Base-by-base conservation (phyloP, 371 early-diverging fungal species). In the Mortierella sp. region DNA sequence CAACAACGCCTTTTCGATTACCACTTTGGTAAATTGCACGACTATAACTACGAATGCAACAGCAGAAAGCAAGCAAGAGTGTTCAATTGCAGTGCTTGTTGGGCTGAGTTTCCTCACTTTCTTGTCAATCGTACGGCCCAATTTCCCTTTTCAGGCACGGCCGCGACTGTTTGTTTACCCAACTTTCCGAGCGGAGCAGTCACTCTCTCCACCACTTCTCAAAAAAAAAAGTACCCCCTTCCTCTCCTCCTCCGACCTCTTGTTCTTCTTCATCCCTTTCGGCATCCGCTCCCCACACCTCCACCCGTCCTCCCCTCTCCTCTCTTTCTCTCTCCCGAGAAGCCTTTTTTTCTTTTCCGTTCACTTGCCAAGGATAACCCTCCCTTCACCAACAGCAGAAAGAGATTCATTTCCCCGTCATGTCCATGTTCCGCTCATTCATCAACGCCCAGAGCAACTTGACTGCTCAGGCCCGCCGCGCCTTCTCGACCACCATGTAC, bases 361-460 rank as follows among this genome's bases (percentile, higher is more conserved):
- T 42, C 44, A 19, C 21, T 79, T 75, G 58, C 70, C 74, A 73
- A 78, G 68, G 44, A 73, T 21, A 28, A 47, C 21, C 13, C 55
- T 42, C 44, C 10, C 26, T 3, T 19, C 55, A 38, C 28, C 24
- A 24, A 63, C 38, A 26, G 52, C 38, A 70, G 24, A 76, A 68
- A 70, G 31, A 58, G 50, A 70, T 70, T 48, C 10, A 28, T 21
- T 13, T 26, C 26, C 38, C 31, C 79, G 50, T 26, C 44, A 84
- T 85, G 86, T 70, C 86, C 34, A 34, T 77, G 74, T 79, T 85
- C 80, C 86, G 86, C 34, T 85, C 86, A 31, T 79, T 85, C 77
- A 79, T 85, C 80, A 82, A 81, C 44, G 86, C 86, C 55, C 86
- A 85, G 77, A 82, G 77, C 68, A 70, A 63, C 74, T 42, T 85